A percentile compares a stretch with the other conserved stretches of the same genome.
Conservation (phyloP, 192 early-diverging fungal species). For the Dispira simplex region DNA sequence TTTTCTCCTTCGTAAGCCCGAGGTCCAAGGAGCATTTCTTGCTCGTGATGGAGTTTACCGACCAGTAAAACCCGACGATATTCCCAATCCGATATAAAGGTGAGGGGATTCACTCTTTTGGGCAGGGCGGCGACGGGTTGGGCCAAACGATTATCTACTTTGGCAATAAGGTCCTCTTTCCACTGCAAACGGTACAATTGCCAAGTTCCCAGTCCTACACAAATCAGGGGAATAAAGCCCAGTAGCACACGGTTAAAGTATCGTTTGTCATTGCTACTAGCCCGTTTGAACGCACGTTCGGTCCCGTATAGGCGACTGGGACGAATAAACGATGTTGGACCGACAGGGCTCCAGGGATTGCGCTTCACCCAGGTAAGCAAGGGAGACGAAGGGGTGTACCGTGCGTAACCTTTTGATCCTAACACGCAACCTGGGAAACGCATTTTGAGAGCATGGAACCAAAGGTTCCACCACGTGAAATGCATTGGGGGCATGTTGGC, state of each 20-base stretch:
- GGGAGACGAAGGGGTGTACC: no score
- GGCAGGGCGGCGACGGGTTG: conserved; percentile 5
- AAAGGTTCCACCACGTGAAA: no score
- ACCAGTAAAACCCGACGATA: conserved; percentile 57
- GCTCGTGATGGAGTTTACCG: conserved; percentile 50
- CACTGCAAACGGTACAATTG: conserved; percentile 76
- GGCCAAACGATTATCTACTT: not conserved
- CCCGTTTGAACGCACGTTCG: not conserved
- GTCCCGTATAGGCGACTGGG: not conserved
- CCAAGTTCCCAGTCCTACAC: conserved; percentile 67
- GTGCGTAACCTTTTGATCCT: no score
- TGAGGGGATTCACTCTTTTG: not conserved
- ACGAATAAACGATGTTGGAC: no score
- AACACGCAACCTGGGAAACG: no score
- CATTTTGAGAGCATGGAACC: no score
- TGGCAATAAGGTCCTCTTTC: conserved; percentile 69
- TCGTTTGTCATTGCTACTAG: not conserved
- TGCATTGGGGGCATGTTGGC: no score
- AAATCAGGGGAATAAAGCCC: conserved; percentile 8
- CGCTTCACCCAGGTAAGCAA: no score
- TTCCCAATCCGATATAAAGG: conserved; percentile 37
- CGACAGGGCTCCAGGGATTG: no score
- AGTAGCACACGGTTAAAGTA: not conserved
- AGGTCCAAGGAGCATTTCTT: conserved; percentile 75
- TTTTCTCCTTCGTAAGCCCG: conserved; percentile 48